Base-by-base conservation (phyloP, 305 asterid species). In the Fraxinus floribunda region DNA sequence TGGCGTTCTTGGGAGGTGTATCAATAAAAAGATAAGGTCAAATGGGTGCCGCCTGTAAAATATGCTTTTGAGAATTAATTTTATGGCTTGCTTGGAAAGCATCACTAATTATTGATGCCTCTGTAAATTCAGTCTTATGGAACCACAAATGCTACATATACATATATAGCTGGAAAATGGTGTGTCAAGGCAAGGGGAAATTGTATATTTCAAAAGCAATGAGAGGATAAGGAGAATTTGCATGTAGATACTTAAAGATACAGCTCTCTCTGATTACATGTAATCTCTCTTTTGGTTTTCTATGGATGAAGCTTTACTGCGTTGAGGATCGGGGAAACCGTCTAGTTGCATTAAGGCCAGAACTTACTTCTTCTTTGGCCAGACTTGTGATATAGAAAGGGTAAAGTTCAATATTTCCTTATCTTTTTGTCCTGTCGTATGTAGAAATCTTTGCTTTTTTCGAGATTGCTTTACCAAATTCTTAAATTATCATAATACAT, bases 371-470 rank as follows among this genome's bases (percentile, higher is more conserved):
- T 83, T 96, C 98, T 26, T 79, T 96, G 83, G 98, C 97, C 60
- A 93, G 99, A 88, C 97, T 96, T 81, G 99, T 96, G 88, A 90
- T 96, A 83, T 98, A 94, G 89, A 96, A 96, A 89, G 98, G 99
- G 99, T 93, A 85, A 83, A 52, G 55, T 76, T 26, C 70, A 76
- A 73, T 68, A 7, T 64, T 44, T 77, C 46, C 22, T 68, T 78
- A 18, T 64, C 36, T 76, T 18, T 44, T 55, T 81, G 44, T 82
- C 75, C 30, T 46, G 49, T 83, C 7, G 16, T 64, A 62, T 70
- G 35, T 79, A 15, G 82, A 82, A 26, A 71, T 30, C 34, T 34
- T 29, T 76, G 20, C 24, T 78, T 29, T 77, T 81, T 78, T 57
- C 22, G 70, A 18, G 52, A 72, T 39, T 76, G 84, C 15, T 30